Evolutionary conservation across 805 yeast species (phyloP).

Genomic region (Tetrapisispora namnaoensis): DNA sequence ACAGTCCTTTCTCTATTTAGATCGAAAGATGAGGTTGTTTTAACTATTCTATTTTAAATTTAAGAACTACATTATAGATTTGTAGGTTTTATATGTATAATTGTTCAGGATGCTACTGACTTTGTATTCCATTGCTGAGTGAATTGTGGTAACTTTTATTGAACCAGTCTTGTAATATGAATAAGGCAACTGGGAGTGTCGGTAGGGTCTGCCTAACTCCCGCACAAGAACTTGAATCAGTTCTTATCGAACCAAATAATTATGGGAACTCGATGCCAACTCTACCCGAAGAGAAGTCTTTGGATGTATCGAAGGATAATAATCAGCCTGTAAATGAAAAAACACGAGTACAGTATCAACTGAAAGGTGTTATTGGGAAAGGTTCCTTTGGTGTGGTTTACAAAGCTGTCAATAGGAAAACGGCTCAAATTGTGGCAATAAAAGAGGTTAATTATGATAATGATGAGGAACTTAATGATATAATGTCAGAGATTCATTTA

Average conservation of each 20-base stretch:
- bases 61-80: too few relatives aligned
- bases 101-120: too few relatives aligned
- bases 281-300: background rate
- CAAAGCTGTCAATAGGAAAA: slow-evolving; percentile 55
- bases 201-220: slow-evolving; percentile 16
- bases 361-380: slow-evolving; percentile 62
- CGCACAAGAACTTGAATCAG: slow-evolving; percentile 13
- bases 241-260: background rate
- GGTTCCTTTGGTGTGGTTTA: slow-evolving; percentile 92
- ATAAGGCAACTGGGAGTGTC: background rate
- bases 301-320: background rate
- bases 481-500: slow-evolving; percentile 57
- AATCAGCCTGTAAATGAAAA: background rate
- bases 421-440: slow-evolving; percentile 65
- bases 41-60: too few relatives aligned
- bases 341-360: slow-evolving; percentile 32
- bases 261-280: background rate
- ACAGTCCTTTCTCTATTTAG: too few relatives aligned
- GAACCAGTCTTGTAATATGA: background rate
- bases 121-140: too few relatives aligned
- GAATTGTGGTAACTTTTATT: background rate
- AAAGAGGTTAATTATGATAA: slow-evolving; percentile 63
- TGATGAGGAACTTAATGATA: slow-evolving; percentile 61
- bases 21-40: too few relatives aligned
- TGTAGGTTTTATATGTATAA: too few relatives aligned